Conservation (phyloP, 345 rosid species). For the Melaleuca quinquenervia region DNA sequence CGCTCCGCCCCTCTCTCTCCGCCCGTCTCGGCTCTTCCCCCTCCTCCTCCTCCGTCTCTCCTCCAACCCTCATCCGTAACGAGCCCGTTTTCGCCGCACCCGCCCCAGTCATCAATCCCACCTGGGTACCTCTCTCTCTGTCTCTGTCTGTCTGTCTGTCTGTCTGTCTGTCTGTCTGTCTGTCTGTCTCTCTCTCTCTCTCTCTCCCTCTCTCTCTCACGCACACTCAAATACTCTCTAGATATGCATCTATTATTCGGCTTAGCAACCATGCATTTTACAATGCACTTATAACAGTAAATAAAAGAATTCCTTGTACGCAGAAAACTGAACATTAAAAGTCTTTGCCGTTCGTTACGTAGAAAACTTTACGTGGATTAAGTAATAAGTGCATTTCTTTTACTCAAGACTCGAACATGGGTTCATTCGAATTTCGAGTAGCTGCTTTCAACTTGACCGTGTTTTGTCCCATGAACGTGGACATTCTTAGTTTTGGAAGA, state of each 20-base stretch:
- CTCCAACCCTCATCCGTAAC: constrained; percentile 62
- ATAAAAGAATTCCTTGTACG: neutral
- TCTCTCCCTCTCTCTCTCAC: neutral
- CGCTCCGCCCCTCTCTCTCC: neutral
- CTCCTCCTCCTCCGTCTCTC: constrained; percentile 13
- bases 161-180: too few relatives aligned
- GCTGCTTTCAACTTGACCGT: neutral
- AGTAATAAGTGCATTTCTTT: neutral
- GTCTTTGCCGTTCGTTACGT: neutral
- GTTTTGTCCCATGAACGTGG: neutral
- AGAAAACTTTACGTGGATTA: neutral
- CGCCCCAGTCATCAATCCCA: constrained; percentile 49
- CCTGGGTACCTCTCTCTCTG: neutral
- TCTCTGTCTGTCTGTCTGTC: too few relatives aligned
- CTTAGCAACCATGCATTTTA: neutral
- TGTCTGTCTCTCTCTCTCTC: too few relatives aligned
- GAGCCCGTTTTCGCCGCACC: constrained; percentile 74
- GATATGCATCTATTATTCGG: neutral
- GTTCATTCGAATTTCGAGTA: neutral
- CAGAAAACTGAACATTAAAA: neutral
- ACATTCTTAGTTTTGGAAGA: neutral
- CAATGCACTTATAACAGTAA: neutral
- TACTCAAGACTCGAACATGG: neutral
- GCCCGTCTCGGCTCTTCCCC: constrained; percentile 26
- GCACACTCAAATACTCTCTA: neutral